Conservation (phyloP, 208 protist genomes). For the Trypanosoma vivax region DNA sequence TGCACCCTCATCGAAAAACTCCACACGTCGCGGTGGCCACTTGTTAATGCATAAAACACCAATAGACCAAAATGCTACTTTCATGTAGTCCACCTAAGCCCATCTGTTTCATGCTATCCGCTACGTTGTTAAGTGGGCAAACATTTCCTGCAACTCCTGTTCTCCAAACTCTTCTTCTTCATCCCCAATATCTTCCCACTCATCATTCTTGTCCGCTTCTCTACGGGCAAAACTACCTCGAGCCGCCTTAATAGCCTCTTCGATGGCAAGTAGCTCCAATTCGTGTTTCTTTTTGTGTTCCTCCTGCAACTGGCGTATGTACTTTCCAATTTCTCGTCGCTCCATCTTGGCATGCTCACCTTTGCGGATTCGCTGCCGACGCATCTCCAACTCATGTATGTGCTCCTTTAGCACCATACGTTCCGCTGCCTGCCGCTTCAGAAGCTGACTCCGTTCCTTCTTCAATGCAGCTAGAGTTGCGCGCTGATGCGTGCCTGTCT, state of each 20-base stretch:
- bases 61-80: slow-evolving; percentile 1
- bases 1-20: too few relatives aligned
- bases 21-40: too few relatives aligned
- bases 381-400: slow-evolving; percentile 58
- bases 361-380: slow-evolving; percentile 48
- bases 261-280: slow-evolving; percentile 50
- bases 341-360: slow-evolving; percentile 75
- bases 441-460: slow-evolving; percentile 42
- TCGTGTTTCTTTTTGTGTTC: slow-evolving; percentile 74
- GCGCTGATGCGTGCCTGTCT: background rate
- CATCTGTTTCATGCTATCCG: background rate
- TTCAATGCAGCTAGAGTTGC: slow-evolving; percentile 17
- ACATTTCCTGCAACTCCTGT: slow-evolving; percentile 75
- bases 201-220: slow-evolving; percentile 35
- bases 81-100: background rate
- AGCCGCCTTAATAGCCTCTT: slow-evolving; percentile 50
- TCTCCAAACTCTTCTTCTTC: slow-evolving; percentile 28
- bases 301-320: slow-evolving; percentile 76
- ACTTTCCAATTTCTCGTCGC: slow-evolving; percentile 83
- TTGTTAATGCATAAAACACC: slow-evolving; percentile 4
- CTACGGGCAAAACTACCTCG: slow-evolving; percentile 21
- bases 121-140: slow-evolving; percentile 75
- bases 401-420: slow-evolving; percentile 83
- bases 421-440: slow-evolving; percentile 73
- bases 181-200: slow-evolving; percentile 33